Evolutionary conservation across 1,284 basidiomycete species (phyloP), one percentile per base, ranked within the genome.

Genomic region (Phlebopus sp.): DNA sequence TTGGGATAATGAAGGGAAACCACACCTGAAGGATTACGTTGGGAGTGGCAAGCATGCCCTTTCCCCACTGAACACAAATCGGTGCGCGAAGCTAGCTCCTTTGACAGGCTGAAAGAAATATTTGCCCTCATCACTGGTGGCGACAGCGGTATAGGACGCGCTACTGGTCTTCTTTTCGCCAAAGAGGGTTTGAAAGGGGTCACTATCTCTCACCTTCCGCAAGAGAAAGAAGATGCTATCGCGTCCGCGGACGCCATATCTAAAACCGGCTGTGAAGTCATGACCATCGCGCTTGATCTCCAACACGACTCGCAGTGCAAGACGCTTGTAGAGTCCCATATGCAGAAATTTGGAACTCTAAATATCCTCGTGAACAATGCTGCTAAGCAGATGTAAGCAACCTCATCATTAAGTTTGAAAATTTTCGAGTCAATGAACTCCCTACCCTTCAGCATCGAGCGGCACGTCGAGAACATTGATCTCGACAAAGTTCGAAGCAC

Each of bases 301-400:
- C 68, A 70, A 46, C 60, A 70, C 1, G 59, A 64, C 3, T 51
- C 59, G 3, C 64, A 66, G 21, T 69, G 74, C 59, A 67, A 76
- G 50, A 52, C 63, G 8, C 56, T 82, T 32, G 65, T 84, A 44
- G 67, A 79, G 27, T 63, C 71, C 50, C 81, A 84, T 56, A 55
- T 82, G 39, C 57, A 71, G 30, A 69, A 69, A 47, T 79, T 75
- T 52, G 75, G 77, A 15, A 67, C 68, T 47, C 59, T 81, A 36
- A 74, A 80, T 55, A 69, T 83, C 39, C 67, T 83, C 34, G 78
- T 86, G 56, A 85, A 85, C 69, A 85, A 86, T 59, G 79, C 83
- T 10, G 73, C 73, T 49, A 79, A 82, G 61, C 82, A 85, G 63
- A 74, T 82, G 63, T 53, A 36, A 18, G 51, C 37, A 31, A 15